A percentile compares a stretch with the other conserved stretches of the same genome.
Evolutionary conservation across 108 stramenopile genomes (phyloP).

Genomic region (Fistulifera solaris): DNA sequence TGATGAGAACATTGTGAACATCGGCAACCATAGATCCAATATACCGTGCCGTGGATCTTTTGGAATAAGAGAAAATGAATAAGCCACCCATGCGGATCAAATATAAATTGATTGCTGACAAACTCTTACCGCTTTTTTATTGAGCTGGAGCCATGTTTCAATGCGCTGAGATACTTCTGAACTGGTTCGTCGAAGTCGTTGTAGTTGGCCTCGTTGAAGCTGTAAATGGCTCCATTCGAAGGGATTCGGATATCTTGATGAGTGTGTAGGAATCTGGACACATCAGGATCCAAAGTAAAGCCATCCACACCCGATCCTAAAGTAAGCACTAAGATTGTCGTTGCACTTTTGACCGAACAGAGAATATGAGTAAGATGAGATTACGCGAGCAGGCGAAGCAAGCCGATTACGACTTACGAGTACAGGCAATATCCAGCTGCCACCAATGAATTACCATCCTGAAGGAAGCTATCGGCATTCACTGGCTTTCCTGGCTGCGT

Average conservation of each 20-base stretch:
- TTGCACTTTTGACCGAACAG: conserved; percentile 39
- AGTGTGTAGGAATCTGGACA: conserved; percentile 91
- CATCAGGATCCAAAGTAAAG: conserved; percentile 96
- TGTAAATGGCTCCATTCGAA: conserved; percentile 78
- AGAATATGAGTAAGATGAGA: neutral
- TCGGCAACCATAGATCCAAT: conserved; percentile 98
- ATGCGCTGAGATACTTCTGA: conserved; percentile 40
- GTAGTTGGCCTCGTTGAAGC: conserved; percentile 96
- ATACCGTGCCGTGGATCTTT: conserved; percentile 69
- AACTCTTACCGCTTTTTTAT: conserved; percentile 17
- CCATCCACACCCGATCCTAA: conserved; percentile 91
- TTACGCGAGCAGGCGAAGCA: neutral
- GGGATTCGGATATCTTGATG: conserved; percentile 88
- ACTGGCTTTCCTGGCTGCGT: conserved; percentile 34
- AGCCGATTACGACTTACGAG: conserved; percentile 40
- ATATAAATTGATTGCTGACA: neutral
- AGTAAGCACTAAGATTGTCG: conserved; percentile 92
- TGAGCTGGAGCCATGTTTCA: conserved; percentile 44
- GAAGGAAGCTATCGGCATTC: conserved; percentile 49
- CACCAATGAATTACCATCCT: conserved; percentile 77
- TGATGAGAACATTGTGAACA: conserved; percentile 97
- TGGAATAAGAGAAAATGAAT: conserved; percentile 5
- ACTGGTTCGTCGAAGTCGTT: conserved; percentile 74
- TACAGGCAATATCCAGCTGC: conserved; percentile 96
- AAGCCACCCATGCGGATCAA: neutral